Evolutionary conservation across 1,284 basidiomycete genomes (phyloP), one percentile per base, ranked within the genome.

Genomic region (Melanopsichium pennsylvanicum): DNA sequence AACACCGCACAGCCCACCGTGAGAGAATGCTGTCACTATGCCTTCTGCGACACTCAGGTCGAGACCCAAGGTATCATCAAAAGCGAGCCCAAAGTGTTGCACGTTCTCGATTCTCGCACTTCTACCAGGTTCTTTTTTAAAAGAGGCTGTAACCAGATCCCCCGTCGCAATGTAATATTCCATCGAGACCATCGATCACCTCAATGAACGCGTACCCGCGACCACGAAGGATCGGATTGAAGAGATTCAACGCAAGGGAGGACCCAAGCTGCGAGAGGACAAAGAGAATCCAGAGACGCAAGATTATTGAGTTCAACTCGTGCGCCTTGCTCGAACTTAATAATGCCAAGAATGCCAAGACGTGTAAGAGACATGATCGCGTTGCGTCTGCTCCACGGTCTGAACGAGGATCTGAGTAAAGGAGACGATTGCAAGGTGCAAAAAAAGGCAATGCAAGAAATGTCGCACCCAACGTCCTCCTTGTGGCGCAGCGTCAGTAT

Each of bases 231-330:
- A 46, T 78, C 13, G 75, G 75, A 2, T 52, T 78, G 36, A 78
- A 78, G 50, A 58, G 75, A 16, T 78, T 78, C 42, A 45, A 54
- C 18, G 60, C 72, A 6, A 59, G 68, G n/a, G n/a, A 23, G 70
- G 73, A 5, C 15, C 16, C 13, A 71, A 67, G 47, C 36, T 66
- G 29, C 68, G 66, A 9, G 22, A 50, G 21, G 64, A 60, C 32
- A 50, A 47, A 22, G 55, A 54, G 34, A 69, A 76, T 42, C 72
- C 69, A 18, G 38, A 71, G 48, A 76, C 75, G 26, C 75, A 75
- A 29, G 75, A 78, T 44, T 59, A n/a, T 70, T 46, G 73, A 74
- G 33, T 78, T 78, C 62, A 78, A 78, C 56, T 69, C 60, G 13
- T 25, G 47, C 37, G 29, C 63, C 22, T 47, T 46, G 16, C 46